phyloP scores from a whole-genome alignment of 768 basidiomycete genomes.

The Boletus rex-veris region DNA sequence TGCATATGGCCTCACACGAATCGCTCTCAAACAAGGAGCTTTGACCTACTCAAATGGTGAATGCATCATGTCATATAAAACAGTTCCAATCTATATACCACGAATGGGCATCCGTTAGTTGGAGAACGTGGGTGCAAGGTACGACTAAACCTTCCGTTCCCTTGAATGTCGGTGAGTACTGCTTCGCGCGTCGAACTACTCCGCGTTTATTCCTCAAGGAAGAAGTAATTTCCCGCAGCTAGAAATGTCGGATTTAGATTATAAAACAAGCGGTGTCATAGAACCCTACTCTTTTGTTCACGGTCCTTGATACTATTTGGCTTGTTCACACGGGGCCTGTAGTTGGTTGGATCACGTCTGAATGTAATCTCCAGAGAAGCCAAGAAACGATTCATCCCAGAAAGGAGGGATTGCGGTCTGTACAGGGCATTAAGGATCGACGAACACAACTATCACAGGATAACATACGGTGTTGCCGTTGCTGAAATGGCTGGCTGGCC shows the following conservation, averaged over 20 bases:
- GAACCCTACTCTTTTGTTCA: slow-evolving; percentile 72
- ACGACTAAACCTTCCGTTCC: slow-evolving; percentile 16
- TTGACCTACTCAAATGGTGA: slow-evolving; percentile 9
- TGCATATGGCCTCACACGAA: background rate
- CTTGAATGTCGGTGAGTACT: background rate
- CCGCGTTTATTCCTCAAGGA: slow-evolving; percentile 70
- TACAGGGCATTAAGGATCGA: background rate
- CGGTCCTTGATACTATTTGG: slow-evolving; percentile 79
- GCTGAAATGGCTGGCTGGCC: slow-evolving; percentile 84
- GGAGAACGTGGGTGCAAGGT: background rate
- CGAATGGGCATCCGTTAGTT: slow-evolving; percentile 8
- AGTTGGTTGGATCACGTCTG: slow-evolving; percentile 95
- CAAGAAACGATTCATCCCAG: slow-evolving; percentile 98
- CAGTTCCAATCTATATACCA: slow-evolving; percentile 9
- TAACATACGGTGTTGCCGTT: slow-evolving; percentile 82
- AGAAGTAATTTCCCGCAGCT: slow-evolving; percentile 88
- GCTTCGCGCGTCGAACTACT: background rate
- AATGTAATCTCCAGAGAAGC: slow-evolving; percentile 96
- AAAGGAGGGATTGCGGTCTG: slow-evolving; percentile 90
- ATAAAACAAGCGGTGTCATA: background rate
- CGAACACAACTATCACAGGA: background rate
- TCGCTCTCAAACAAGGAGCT: background rate
- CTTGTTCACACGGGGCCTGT: slow-evolving; percentile 86
- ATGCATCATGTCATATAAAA: slow-evolving; percentile 8
- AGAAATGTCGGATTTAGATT: slow-evolving; percentile 11